These are phyloP conservation scores for Microbotryomycetes sp. DNA, from an alignment of 1,284 basidiomycete genomes.

Conservation along the genomic window DNA sequence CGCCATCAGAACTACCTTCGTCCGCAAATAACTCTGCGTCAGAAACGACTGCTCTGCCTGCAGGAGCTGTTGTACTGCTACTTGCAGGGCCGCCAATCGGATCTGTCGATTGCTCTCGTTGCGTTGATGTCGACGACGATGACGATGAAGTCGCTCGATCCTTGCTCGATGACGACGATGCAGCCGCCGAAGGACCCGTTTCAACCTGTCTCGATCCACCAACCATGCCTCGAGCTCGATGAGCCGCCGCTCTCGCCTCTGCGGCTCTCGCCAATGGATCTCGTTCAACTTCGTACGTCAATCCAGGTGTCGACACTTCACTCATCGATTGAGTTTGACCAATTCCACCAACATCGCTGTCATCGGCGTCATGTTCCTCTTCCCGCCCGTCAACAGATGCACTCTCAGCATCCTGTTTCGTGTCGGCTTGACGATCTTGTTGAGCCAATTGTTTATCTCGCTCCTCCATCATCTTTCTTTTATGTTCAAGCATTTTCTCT, in stretches of 20 bases:
- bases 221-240: background rate
- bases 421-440: background rate
- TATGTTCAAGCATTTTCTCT: too few relatives aligned
- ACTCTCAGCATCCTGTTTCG: background rate
- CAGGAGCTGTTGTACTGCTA: background rate
- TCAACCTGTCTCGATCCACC: too few relatives aligned
- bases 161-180: too few relatives aligned
- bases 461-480: background rate
- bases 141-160: background rate
- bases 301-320: background rate
- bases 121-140: background rate
- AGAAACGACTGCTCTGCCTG: constrained; percentile 1
- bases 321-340: background rate
- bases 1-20: background rate
- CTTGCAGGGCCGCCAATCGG: too few relatives aligned
- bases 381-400: background rate
- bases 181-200: background rate
- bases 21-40: constrained; percentile 24
- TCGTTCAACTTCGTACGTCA: background rate
- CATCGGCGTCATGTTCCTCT: background rate
- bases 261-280: background rate
- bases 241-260: background rate
- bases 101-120: too few relatives aligned
- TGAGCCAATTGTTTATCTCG: background rate
- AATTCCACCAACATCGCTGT: background rate